Evolutionary conservation across 148 eudicot genomes (phyloP).

Genomic region (Salicornia ramosissima): DNA sequence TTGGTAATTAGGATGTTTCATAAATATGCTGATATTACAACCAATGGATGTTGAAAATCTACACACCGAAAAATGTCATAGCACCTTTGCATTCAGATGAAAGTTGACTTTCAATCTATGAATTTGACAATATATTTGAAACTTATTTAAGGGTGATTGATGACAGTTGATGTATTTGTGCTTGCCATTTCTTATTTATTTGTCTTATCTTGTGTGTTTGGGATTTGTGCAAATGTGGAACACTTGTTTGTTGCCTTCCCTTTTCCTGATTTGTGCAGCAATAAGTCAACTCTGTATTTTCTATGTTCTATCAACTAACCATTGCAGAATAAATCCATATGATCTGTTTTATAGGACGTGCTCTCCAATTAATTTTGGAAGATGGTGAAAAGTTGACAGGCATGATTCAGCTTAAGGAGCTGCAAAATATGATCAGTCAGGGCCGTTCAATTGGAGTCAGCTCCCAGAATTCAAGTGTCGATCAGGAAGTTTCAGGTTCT

Average conservation of each 20-base stretch:
- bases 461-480: slow-evolving; percentile 39
- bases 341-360: slow-evolving; percentile 46
- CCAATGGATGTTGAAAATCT: neutral
- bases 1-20: neutral
- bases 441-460: slow-evolving; percentile 38
- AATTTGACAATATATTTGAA: neutral
- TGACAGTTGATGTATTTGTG: neutral
- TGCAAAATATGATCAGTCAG: slow-evolving; percentile 69
- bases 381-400: slow-evolving; percentile 93
- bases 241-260: neutral
- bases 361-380: slow-evolving; percentile 85
- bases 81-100: neutral
- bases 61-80: neutral
- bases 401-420: slow-evolving; percentile 83
- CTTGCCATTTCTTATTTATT: neutral
- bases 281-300: neutral
- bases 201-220: neutral
- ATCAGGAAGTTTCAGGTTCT: slow-evolving; percentile 58
- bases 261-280: neutral
- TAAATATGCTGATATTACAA: neutral
- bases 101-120: neutral
- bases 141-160: neutral
- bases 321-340: neutral
- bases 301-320: neutral
- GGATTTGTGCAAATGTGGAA: neutral